Base-by-base conservation (phyloP, 257 asterid species). In the Perilla frutescens region DNA sequence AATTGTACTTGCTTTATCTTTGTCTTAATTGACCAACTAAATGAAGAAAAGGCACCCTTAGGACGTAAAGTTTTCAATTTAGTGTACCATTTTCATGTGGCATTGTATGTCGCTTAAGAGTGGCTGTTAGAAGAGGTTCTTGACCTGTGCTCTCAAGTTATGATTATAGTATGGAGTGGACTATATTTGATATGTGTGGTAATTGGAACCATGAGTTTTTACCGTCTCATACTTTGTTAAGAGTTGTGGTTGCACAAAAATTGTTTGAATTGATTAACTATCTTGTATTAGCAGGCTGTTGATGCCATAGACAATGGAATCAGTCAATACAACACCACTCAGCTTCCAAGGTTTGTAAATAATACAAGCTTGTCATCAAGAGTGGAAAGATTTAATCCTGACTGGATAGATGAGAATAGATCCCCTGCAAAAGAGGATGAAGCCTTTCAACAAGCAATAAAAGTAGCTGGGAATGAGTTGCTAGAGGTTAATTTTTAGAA, bases 271-370 rank as follows among this genome's bases (percentile, higher is more conserved):
- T 29, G 39, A 49, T 61, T 39, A 50, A 11, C 13, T 49, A 37
- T n/a, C 4, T 40, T 43, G 66, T 48, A 3, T 63, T 13, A n/a
- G 49, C 32, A 73, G 72, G 78, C 66, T 73, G 66, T 73, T 53
- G 78, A 73, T 64, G 78, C 72, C 8, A 5, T 73, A 41, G 78
- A 73, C 57, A 73, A 73, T 43, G 78, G 72, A 63, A 54, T 73
- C 66, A 73, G 65, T 64, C 78, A 73, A 41, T 73, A 73, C 49
- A 53, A 73, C 57, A 73, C 66, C 37, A 11, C 49, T 53, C 62
- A 53, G 78, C 72, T 53, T 29, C 78, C 78, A 10, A 36, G 78
- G 71, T 73, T 40, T 73, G 31, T 53, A 49, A 73, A 73, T 64
- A 73, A 63, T 73, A 53, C 78, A 13, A 64, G 78, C 72, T 73